Percentiles rank a stretch among this genome's conserved stretches.
These are phyloP conservation scores for Leccinum ochraceum DNA, from an alignment of 768 basidiomycete genomes.

Conservation along the genomic window DNA sequence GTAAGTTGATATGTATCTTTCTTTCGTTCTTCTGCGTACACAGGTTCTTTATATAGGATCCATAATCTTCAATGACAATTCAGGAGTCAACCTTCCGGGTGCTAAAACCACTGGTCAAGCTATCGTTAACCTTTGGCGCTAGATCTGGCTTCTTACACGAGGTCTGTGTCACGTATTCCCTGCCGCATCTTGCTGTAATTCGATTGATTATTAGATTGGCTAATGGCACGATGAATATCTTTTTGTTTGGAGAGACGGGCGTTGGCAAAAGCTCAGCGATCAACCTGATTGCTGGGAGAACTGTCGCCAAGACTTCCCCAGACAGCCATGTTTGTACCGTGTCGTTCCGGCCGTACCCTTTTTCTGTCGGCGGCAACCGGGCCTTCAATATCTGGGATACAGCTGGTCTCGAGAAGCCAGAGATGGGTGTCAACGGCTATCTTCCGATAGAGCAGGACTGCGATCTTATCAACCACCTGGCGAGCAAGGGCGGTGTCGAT, in stretches of 20 bases:
- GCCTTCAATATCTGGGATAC: conserved; percentile 15
- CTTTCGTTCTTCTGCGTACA: too few species aligned
- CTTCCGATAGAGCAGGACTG: conserved; percentile 34
- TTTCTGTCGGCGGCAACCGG: neutral
- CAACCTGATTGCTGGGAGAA: neutral
- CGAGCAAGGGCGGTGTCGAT: conserved; percentile 35
- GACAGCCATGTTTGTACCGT: neutral
- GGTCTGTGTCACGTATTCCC: too few species aligned
- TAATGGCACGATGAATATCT: neutral
- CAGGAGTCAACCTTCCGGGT: too few species aligned
- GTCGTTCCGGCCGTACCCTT: neutral
- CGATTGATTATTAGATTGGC: too few species aligned
- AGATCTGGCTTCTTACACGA: too few species aligned
- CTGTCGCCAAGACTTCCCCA: neutral
- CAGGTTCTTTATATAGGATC: too few species aligned
- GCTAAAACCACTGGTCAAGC: too few species aligned
- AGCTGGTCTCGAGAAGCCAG: conserved; percentile 35
- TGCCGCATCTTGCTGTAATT: too few species aligned
- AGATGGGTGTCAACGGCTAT: too few species aligned
- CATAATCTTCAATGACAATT: too few species aligned
- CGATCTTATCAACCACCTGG: conserved; percentile 35
- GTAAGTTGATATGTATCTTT: too few species aligned
- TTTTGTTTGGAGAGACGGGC: neutral
- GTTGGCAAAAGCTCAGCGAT: neutral
- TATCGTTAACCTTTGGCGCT: too few species aligned